Evolutionary conservation across 129 eudicot species (phyloP), one percentile per base, ranked within the genome.

Genomic region (Escallonia rubra): DNA sequence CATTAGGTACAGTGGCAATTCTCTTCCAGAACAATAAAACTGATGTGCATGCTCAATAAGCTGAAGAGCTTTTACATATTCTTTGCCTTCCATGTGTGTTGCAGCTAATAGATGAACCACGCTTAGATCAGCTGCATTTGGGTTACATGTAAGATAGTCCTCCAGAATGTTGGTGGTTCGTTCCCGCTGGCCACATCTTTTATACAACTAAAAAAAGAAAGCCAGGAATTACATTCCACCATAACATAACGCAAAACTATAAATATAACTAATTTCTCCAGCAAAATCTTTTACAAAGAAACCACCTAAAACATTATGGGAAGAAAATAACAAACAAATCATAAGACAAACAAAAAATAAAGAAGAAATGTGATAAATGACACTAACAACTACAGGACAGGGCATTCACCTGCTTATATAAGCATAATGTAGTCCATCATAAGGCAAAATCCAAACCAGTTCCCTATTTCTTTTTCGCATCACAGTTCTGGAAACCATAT

Each of bases 41-140:
- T 74, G 83, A 38, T 81, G 79, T 65, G 84, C 89, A 72, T 58
- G 81, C 86, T 86, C 92, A 73, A 93, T 86, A 78, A 71, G 83
- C 16, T 82, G 72, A 76, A 93, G 90, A 66, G 96, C 95, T 81
- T 80, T 84, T 11, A 55, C 71, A 75, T 86, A 71, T 43, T 57
- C 70, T 64, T 82, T 77, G 69, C n/a, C 71, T 53, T 82, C 86
- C 80, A 93, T 86, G 69, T 66, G 84, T 44, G 83, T 48, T 60
- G 87, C 76, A 68, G 80, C 95, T 77, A 93, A 73, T 70, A 82
- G 73, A 69, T 68, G 68, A 76, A 93, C 79, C 57, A 82, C 87
- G 60, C 80, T 61, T 61, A 79, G 52, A 79, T 89, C 87, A 73
- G 74, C 87, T 51, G 78, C 86, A 67, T 65, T 66, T 16, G 78